Evolutionary conservation across 176 grass and related monocot genomes (phyloP).

Genomic region (Phyllostachys edulis): DNA sequence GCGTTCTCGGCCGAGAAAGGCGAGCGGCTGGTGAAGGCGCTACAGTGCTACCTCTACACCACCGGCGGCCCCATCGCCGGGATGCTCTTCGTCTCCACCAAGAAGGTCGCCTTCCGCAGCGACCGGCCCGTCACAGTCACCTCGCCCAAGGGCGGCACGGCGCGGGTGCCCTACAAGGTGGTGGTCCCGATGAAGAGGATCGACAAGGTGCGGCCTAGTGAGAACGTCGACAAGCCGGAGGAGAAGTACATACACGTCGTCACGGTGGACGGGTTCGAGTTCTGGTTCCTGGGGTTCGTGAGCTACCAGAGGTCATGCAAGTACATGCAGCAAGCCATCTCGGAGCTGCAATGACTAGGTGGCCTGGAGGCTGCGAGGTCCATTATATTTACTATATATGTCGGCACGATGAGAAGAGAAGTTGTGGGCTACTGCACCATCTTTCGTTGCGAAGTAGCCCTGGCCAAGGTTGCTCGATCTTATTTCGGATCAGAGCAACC

Average conservation of each 20-base stretch:
- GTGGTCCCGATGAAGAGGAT: slow-evolving; percentile 54
- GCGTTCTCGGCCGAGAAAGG: slow-evolving; percentile 59
- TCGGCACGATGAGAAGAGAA: slow-evolving; percentile 56
- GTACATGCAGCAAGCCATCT: slow-evolving; percentile 56
- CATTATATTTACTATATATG: neutral
- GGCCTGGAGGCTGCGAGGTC: slow-evolving; percentile 12
- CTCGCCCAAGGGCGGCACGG: slow-evolving; percentile 38
- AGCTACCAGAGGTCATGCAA: slow-evolving; percentile 61
- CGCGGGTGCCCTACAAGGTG: slow-evolving; percentile 68
- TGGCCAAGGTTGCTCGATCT: slow-evolving; percentile 27
- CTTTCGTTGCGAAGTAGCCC: slow-evolving; percentile 31
- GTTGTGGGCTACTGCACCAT: slow-evolving; percentile 21
- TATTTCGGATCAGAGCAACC: slow-evolving; percentile 28
- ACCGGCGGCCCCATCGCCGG: slow-evolving; percentile 76
- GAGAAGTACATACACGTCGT: slow-evolving; percentile 76
- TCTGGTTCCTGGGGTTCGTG: slow-evolving; percentile 90
- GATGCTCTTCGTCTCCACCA: slow-evolving; percentile 74
- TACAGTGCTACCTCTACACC: slow-evolving; percentile 82
- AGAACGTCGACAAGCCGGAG: slow-evolving; percentile 54
- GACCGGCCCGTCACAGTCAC: slow-evolving; percentile 54
- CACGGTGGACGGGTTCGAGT: slow-evolving; percentile 78
- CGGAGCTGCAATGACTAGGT: slow-evolving; percentile 35
- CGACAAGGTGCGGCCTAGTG: slow-evolving; percentile 43
- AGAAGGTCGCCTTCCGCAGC: slow-evolving; percentile 77
- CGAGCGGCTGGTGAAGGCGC: slow-evolving; percentile 69